Evolutionary conservation across 2,329 filamentous ascomycete species (phyloP).

Genomic region (Phaeoacremonium minimum): DNA sequence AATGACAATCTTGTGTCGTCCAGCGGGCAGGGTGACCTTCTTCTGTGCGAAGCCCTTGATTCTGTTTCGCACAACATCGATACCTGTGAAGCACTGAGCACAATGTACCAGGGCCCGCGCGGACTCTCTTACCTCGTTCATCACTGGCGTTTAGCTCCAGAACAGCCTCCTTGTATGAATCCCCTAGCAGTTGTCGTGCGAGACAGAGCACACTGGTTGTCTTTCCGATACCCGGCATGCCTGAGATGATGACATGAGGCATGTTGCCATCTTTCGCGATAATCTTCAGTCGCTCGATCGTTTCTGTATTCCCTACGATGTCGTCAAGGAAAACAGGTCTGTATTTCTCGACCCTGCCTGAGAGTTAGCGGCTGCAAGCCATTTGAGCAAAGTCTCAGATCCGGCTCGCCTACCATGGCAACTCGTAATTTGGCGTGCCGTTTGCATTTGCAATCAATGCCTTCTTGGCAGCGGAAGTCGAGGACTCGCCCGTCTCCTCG

Average conservation of each 20-base stretch:
- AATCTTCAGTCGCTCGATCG: conserved; percentile 94
- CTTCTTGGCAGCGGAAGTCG: conserved; percentile 54
- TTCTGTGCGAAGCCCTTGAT: conserved; percentile 99
- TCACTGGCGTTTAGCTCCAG: conserved; percentile 95
- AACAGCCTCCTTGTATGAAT: conserved; percentile 95
- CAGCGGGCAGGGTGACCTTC: conserved; percentile 89
- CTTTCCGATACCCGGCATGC: conserved; percentile 98
- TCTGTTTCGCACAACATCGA: conserved; percentile 93
- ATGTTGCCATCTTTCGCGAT: conserved; percentile 99
- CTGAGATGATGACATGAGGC: conserved; percentile 99
- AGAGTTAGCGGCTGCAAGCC: background rate
- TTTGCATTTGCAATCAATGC: conserved; percentile 45
- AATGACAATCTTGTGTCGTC: conserved; percentile 93
- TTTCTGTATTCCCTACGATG: conserved; percentile 96
- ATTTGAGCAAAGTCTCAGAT: background rate
- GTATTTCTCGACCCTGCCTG: conserved; percentile 91
- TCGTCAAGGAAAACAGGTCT: conserved; percentile 92
- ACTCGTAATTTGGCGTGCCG: conserved; percentile 59
- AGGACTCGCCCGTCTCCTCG: conserved; percentile 56
- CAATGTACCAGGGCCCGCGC: no score
- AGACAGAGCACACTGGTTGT: conserved; percentile 94
- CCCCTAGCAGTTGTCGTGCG: conserved; percentile 83
- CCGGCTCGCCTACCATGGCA: conserved; percentile 62
- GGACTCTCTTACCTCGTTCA: conserved; percentile 68
- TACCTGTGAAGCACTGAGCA: conserved; percentile 57